Percentiles rank a stretch among this genome's conserved stretches.
These are phyloP conservation scores for Candida boidinii DNA, from an alignment of 805 yeast species.

Conservation along the genomic window DNA sequence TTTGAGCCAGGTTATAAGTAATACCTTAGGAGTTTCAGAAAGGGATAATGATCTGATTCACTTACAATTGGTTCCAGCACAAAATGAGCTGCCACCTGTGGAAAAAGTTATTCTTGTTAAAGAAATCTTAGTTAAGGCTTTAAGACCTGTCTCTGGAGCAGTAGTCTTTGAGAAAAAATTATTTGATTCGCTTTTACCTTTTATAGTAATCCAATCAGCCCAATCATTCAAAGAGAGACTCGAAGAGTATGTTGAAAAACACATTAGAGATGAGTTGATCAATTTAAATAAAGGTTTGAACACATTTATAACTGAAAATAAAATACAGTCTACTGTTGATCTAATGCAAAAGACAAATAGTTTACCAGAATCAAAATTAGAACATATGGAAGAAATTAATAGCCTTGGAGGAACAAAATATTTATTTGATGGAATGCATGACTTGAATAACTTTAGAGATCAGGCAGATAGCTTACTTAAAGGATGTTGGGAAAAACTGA, in stretches of 20 bases:
- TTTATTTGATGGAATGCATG: slow-evolving; percentile 33
- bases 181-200: slow-evolving; percentile 63
- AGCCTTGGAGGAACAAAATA: slow-evolving; percentile 42
- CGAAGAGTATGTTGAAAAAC: slow-evolving; percentile 38
- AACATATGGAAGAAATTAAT: slow-evolving; percentile 45
- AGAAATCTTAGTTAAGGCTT: slow-evolving; percentile 26
- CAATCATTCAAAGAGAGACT: slow-evolving; percentile 63
- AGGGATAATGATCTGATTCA: slow-evolving; percentile 79
- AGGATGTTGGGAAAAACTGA: slow-evolving; percentile 37
- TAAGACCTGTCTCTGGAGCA: slow-evolving; percentile 8
- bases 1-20: slow-evolving; percentile 35
- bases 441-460: slow-evolving; percentile 33
- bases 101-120: slow-evolving; percentile 50
- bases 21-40: slow-evolving; percentile 46
- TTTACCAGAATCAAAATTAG: slow-evolving; percentile 49
- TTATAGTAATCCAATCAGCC: slow-evolving; percentile 53
- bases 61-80: slow-evolving; percentile 51
- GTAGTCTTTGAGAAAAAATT: slow-evolving; percentile 17
- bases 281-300: slow-evolving; percentile 36
- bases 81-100: slow-evolving; percentile 30
- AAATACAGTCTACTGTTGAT: slow-evolving; percentile 58
- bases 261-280: slow-evolving; percentile 37
- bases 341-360: slow-evolving; percentile 47
- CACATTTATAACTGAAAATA: slow-evolving; percentile 35
- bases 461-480: slow-evolving; percentile 34